Evolutionary conservation across 2,329 filamentous ascomycete genomes (phyloP), one percentile per base, ranked within the genome.

Genomic region (Didymosphaeria variabile): DNA sequence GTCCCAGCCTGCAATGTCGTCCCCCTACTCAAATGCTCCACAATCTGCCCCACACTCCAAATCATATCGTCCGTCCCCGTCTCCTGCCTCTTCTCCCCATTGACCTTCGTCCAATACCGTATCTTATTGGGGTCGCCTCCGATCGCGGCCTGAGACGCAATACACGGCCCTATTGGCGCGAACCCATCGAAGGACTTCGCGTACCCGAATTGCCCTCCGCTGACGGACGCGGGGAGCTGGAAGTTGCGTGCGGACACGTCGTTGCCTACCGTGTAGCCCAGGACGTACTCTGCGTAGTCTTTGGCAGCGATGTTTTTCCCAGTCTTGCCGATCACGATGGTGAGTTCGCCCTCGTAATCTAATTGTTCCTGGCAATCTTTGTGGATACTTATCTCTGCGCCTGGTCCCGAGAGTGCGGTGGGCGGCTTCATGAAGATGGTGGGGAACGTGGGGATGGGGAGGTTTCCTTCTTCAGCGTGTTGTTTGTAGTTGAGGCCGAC

Each of bases 251-350:
- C 86, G 2, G 86, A 88, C 7, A 90, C 83, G 69, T 90, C 88
- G 76, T 90, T 90, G 68, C 83, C 83, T 23, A 83, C 83, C 0
- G 86, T 88, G 72, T 90, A 90, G 31, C 88, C 88, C 1, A 90
- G 83, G 5, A 90, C 81, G 67, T 89, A 88, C 64, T 84, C 81
- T 54, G 87, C 71, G 5, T 87, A 86, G 31, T 88, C 82, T 0
- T 79, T 80, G 65, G 87, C 85, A 49, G 81, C 77, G 10, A 76
- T 65, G 63, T 79, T 77, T 50, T 78, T 78, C 57, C 67, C 72
- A 64, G 76, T 73, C 13, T 65, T 63, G 40, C 68, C 66, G 52
- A 79, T 72, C 42, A 79, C 58, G 47, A 78, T 61, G 56, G 74
- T 77, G 45, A 79, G 74, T 62, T 79, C 76, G 63, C 75, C 75